Evolutionary conservation across 2,329 filamentous ascomycete genomes (phyloP).

Genomic region (Calonectria henricotiae): DNA sequence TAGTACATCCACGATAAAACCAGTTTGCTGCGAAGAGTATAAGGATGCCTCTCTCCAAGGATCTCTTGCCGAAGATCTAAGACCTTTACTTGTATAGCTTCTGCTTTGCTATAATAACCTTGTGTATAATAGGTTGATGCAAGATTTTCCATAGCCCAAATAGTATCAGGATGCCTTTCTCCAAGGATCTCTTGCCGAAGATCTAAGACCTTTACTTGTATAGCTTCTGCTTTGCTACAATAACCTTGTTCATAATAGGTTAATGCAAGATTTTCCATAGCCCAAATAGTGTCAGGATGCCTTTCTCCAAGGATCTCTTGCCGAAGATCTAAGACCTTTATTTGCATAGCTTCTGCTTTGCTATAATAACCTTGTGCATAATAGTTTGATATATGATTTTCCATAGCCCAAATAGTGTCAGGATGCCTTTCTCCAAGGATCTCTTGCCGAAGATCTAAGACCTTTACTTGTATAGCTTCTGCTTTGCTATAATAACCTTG

Average conservation of each 20-base stretch:
- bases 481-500: not conserved
- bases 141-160: not conserved
- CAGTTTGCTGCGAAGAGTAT: not conserved
- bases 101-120: not conserved
- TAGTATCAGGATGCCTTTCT: not conserved
- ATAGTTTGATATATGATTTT: conserved; percentile 10
- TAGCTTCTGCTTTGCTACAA: not conserved
- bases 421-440: conserved; percentile 32
- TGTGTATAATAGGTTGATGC: not conserved
- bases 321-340: not conserved
- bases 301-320: not conserved
- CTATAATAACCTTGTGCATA: not conserved
- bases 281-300: not conserved
- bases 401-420: conserved; percentile 26
- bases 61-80: not conserved
- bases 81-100: not conserved
- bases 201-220: not conserved
- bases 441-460: not conserved
- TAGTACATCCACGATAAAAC: not conserved
- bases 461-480: not conserved
- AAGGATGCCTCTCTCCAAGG: not conserved
- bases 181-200: not conserved
- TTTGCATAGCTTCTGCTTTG: not conserved
- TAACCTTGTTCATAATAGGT: not conserved
- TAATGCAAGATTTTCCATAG: not conserved